Base-by-base conservation (phyloP, 164 flowering plant genomes). In the Sextonia rubra region DNA sequence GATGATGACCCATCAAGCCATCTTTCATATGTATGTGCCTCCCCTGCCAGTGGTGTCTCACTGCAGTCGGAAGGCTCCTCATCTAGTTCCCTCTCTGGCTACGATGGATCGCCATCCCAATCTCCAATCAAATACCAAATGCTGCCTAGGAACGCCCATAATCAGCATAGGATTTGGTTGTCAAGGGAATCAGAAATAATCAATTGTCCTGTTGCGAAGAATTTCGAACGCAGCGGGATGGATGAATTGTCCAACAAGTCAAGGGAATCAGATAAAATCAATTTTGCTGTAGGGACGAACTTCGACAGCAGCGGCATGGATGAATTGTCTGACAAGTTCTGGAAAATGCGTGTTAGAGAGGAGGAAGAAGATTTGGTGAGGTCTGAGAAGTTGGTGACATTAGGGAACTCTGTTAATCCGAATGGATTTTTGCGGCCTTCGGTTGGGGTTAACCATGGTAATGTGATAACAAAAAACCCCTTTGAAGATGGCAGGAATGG, bases 11-110 rank as follows among this genome's bases (percentile, higher is more conserved):
- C 75, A 25, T 71, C 55, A 20, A 18, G 47, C 25, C 69, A 25
- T 70, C 72, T 69, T 74, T 73, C 68, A 29, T 64, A 74, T 63
- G 64, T 70, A 64, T 68, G 69, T 74, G 76, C 66, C 4, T 86
- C 81, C 65, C 84, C 88, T 70, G 79, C 77, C 60, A 80, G 80
- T 74, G 75, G 85, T 14, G 72, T 74, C 68, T 72, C 83, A 68
- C 32, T 77, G 37, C 77, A 69, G 29, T 81, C 81, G 4, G 80
- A 76, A 48, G 78, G 72, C 58, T 84, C 87, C 72, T 71, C 85
- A 14, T 78, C 87, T 26, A 83, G 84, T 56, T 83, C 77, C 30
- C 65, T 73, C 68, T 82, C 83, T 24, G 75, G 77, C 71, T 83
- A 72, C 27, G 75, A 68, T 22, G 83, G 83, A 66, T 77, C 83